Percentiles rank a stretch among this genome's conserved stretches.
These are phyloP conservation scores for Trypanosoma rangeli DNA, from an alignment of 208 protist genomes.

Conservation along the genomic window DNA sequence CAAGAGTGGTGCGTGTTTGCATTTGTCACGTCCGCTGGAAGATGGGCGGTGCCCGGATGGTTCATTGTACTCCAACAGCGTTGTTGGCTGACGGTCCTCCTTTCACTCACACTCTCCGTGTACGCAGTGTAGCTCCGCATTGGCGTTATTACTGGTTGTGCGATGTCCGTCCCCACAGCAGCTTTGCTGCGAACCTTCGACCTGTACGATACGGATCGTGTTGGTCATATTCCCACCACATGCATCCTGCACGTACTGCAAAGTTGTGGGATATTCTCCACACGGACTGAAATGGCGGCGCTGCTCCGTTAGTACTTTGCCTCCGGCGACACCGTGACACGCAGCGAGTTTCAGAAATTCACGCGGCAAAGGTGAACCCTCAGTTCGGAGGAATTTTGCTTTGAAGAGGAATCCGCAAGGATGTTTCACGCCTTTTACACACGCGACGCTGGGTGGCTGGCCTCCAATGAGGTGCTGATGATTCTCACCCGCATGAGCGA, in stretches of 20 bases:
- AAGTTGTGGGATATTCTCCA: constrained; percentile 22
- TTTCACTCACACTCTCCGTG: background rate
- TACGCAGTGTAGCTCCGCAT: too few relatives aligned
- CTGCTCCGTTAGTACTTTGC: constrained; percentile 3
- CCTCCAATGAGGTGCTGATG: constrained; percentile 2
- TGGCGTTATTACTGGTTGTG: too few relatives aligned
- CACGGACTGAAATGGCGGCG: constrained; percentile 13
- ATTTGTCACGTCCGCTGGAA: background rate
- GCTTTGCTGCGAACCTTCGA: constrained; percentile 17
- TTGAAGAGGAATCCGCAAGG: constrained; percentile 7
- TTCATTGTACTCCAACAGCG: background rate
- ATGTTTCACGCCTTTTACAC: constrained; percentile 17
- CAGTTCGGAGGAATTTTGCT: constrained; percentile 14
- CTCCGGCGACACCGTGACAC: background rate
- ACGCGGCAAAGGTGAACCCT: background rate
- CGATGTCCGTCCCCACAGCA: constrained; percentile 16
- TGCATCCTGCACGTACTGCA: constrained; percentile 14
- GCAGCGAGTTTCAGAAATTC: constrained; percentile 12
- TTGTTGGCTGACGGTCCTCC: background rate
- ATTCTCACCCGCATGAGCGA: constrained; percentile 27
- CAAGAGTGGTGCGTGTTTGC: background rate
- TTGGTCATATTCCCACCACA: background rate
- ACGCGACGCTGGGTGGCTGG: background rate
- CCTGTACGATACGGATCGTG: constrained; percentile 9
- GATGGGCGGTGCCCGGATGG: background rate